Evolutionary conservation across 257 asterid genomes (phyloP).

Genomic region (Echites panduratus): DNA sequence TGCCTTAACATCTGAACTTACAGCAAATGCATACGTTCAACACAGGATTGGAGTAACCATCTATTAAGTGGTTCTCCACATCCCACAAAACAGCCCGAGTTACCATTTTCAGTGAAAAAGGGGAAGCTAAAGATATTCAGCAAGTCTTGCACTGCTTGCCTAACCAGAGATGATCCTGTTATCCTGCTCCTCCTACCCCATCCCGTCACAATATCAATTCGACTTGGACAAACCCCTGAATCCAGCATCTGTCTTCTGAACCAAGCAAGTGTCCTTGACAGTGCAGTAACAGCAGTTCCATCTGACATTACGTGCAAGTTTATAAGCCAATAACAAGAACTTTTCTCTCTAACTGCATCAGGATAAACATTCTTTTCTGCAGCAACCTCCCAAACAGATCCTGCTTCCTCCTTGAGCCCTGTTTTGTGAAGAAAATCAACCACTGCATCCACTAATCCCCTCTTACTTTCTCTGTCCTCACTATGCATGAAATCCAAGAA

Average conservation of each 20-base stretch:
- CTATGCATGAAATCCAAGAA: conserved; percentile 92
- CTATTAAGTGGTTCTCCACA: conserved; percentile 77
- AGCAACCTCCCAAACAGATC: conserved; percentile 94
- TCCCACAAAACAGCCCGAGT: conserved; percentile 88
- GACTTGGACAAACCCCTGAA: conserved; percentile 56
- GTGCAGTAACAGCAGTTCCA: conserved; percentile 92
- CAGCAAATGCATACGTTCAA: conserved; percentile 93
- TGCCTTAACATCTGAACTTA: conserved; percentile 25
- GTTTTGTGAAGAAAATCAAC: conserved; percentile 86
- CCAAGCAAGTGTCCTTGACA: conserved; percentile 87
- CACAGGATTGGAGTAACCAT: conserved; percentile 77
- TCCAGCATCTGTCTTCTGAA: conserved; percentile 67
- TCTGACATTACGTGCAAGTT: conserved; percentile 94
- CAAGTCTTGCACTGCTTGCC: conserved; percentile 70
- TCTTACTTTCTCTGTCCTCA: conserved; percentile 91
- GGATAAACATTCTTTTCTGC: conserved; percentile 80
- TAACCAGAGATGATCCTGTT: conserved; percentile 78
- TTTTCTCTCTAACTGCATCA: conserved; percentile 74
- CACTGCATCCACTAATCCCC: conserved; percentile 86
- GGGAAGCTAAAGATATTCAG: conserved; percentile 66
- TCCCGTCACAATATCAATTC: conserved; percentile 87
- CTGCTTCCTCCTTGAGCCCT: conserved; percentile 93
- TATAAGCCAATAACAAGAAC: conserved; percentile 79
- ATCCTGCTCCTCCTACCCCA: conserved; percentile 97
- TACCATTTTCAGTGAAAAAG: conserved; percentile 61